Percentiles rank a stretch among this genome's conserved stretches.
Evolutionary conservation across 2,329 filamentous ascomycete genomes (phyloP).

Genomic region (Fusarium sp.): DNA sequence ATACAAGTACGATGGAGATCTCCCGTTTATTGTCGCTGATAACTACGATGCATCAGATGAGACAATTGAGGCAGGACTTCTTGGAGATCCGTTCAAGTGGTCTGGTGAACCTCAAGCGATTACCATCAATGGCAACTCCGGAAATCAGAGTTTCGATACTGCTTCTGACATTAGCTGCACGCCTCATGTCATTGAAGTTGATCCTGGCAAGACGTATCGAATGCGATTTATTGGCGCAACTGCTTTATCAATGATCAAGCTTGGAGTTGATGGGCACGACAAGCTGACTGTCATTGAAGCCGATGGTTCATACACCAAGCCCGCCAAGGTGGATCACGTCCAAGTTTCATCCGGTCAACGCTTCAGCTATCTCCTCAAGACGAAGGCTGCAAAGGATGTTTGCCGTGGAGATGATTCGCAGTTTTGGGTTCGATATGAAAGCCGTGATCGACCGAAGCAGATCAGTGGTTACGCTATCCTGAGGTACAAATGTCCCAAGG

Average conservation of each 20-base stretch:
- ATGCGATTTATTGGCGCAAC: slow-evolving; percentile 24
- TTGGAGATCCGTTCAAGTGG: slow-evolving; percentile 63
- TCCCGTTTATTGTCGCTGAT: slow-evolving; percentile 62
- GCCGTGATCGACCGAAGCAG: slow-evolving; percentile 18
- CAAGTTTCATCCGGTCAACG: slow-evolving; percentile 27
- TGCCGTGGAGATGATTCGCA: background rate
- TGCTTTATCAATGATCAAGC: slow-evolving; percentile 21
- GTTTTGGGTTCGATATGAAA: slow-evolving; percentile 31
- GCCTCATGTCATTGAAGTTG: slow-evolving; percentile 24
- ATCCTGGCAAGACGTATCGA: slow-evolving; percentile 14
- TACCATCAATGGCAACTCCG: slow-evolving; percentile 37
- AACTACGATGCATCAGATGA: slow-evolving; percentile 66
- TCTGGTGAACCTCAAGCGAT: slow-evolving; percentile 63
- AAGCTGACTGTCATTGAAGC: slow-evolving; percentile 26
- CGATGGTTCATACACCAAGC: slow-evolving; percentile 27
- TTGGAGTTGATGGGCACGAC: slow-evolving; percentile 10
- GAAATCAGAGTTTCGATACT: slow-evolving; percentile 18
- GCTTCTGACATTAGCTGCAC: slow-evolving; percentile 18
- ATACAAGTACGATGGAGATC: slow-evolving; percentile 71
- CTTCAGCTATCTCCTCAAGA: slow-evolving; percentile 17
- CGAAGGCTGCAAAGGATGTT: background rate
- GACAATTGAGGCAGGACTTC: slow-evolving; percentile 61
- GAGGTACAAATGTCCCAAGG: slow-evolving; percentile 6
- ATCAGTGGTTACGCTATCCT: slow-evolving; percentile 25
- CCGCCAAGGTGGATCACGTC: background rate